Evolutionary conservation across 169 alveolate species (phyloP).

Genomic region (Plasmodium gallinaceum): DNA sequence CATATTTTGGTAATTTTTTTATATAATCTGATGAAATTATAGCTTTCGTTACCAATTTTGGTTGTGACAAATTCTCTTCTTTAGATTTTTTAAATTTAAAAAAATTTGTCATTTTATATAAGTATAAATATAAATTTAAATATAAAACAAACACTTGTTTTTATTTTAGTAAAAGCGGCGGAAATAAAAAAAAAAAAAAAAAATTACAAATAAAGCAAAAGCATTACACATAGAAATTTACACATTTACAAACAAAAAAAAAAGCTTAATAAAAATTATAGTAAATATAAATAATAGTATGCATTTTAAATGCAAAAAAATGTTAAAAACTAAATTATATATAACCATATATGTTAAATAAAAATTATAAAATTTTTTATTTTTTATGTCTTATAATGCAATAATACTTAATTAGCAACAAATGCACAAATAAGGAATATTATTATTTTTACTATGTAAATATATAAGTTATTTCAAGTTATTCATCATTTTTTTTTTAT

Average conservation of each 20-base stretch:
- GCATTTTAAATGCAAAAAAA: no score
- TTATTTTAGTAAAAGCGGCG: slow-evolving; percentile 2
- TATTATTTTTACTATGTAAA: no score
- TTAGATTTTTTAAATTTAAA: slow-evolving; percentile 56
- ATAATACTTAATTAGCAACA: no score
- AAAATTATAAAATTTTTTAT: no score
- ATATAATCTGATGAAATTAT: slow-evolving; percentile 70
- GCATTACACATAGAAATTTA: background rate
- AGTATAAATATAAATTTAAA: background rate
- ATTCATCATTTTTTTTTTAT: no score
- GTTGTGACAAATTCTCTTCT: slow-evolving; percentile 71
- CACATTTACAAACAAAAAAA: slow-evolving; percentile 8
- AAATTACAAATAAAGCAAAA: background rate
- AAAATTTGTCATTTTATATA: slow-evolving; percentile 49
- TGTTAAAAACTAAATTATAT: no score
- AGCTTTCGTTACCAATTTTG: slow-evolving; percentile 73
- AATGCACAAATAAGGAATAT: no score
- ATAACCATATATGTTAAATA: no score
- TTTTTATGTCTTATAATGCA: no score
- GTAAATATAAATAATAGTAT: no score
- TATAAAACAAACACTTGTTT: background rate
- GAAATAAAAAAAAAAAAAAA: background rate
- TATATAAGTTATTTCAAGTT: no score
- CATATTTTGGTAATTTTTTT: slow-evolving; percentile 72
- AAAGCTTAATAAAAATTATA: background rate